Base-by-base conservation (phyloP, 169 alveolate genomes). In the Eimeria praecox region DNA sequence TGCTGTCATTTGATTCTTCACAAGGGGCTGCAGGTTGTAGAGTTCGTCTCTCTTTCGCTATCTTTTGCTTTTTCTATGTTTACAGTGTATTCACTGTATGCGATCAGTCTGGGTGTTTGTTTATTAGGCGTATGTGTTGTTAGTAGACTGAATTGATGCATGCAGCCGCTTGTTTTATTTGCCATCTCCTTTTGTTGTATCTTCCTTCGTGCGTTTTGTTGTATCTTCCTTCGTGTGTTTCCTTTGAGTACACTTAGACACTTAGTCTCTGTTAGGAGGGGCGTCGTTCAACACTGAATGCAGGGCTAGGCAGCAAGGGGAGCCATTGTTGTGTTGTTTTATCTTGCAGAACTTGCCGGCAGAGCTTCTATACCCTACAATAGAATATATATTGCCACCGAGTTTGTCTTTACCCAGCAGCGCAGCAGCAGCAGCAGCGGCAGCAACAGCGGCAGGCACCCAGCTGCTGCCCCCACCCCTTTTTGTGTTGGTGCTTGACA, bases 351-450 rank as follows among this genome's bases (percentile, higher is more conserved):
- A 98, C 89, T 98, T 99, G 69, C 99, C 99, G 6, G 99, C 99
- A 27, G 99, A 99, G 96, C 97, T 99, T 69, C 97, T 98, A 96
- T 98, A 98, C 96, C 99, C 99, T 24, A 99, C 99, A 78, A 98
- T 99, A 73, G 99, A 99, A 97, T 99, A 99, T 97, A 98, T 99
- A 59, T 98, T 98, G n/a, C 99, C 99, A 6, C 95, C 98, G 95
- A 64, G 62, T 27, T 5, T 22, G 46, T 77, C 94, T 62, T 30
- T 69, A 18, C 78, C 91, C 62, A 56, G 93, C 89, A 83, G 80
- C 88, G 94, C 54, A 22, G 62, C 90, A 20, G 95, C 82, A 35
- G 92, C 89, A 62, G 95, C 89, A 18, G 96, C 87, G 27, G 91
- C 78, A 2, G 88, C 85, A n/a, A 38, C 92, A 18, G 80, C 91